Conservation (phyloP, 202 grass and related monocot genomes). For the Zoysia matrella region DNA sequence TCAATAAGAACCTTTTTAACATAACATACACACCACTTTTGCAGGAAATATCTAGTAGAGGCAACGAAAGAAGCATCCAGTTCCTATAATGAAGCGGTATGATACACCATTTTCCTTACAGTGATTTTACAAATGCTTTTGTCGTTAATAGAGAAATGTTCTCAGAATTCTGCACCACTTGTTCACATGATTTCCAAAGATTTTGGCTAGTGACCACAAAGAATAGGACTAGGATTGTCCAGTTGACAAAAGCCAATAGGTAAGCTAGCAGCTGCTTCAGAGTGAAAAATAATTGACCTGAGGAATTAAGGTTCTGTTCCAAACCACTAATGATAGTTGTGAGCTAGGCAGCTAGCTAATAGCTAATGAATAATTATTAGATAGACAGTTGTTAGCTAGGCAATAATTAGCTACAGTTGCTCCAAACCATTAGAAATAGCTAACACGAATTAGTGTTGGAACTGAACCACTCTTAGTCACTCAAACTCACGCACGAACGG, state of each 20-base stretch:
- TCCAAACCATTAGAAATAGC: too few species aligned
- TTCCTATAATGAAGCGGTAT: conserved; percentile 94
- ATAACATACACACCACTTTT: conserved; percentile 39
- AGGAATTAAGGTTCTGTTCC: not conserved
- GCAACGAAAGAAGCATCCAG: conserved; percentile 97
- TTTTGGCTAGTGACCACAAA: not conserved
- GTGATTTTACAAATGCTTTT: conserved; percentile 7
- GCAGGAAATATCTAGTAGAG: conserved; percentile 95
- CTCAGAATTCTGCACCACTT: not conserved
- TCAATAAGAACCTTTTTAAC: conserved; percentile 14
- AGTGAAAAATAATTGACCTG: not conserved
- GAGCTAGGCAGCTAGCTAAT: too few species aligned
- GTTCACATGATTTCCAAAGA: not conserved
- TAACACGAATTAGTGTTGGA: too few species aligned
- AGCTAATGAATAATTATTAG: too few species aligned
- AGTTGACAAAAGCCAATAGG: not conserved
- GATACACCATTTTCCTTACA: conserved; percentile 19
- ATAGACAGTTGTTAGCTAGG: too few species aligned
- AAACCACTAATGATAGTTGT: too few species aligned
- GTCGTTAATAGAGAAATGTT: not conserved
- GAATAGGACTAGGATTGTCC: not conserved
- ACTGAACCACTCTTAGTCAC: too few species aligned
- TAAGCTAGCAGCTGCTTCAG: not conserved
- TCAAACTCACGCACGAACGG: too few species aligned
- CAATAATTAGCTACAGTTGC: too few species aligned